phyloP scores from a whole-genome alignment of 495 filamentous ascomycete species.

The Daldinia loculata region DNA sequence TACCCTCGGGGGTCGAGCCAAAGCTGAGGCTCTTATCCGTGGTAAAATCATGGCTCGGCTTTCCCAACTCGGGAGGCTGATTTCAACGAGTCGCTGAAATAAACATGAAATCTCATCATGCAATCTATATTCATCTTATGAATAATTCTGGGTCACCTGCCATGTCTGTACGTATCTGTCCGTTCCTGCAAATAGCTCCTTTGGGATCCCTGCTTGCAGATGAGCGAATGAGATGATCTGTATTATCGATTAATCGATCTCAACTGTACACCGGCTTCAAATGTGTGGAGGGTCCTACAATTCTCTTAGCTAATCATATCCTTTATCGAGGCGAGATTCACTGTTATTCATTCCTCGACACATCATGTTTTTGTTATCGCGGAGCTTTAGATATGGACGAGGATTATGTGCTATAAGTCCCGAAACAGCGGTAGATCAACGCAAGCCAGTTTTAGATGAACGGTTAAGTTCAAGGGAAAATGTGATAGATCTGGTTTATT shows the following conservation, averaged over 20 bases:
- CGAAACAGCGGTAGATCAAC: conserved; percentile 36
- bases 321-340: neutral
- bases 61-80: conserved; percentile 8
- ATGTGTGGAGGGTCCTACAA: neutral
- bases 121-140: conserved; percentile 13
- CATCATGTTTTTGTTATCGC: neutral
- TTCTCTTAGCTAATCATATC: conserved; percentile 22
- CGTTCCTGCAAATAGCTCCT: conserved; percentile 33
- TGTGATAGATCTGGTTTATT: conserved; percentile 39
- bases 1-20: conserved; percentile 2
- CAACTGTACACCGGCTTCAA: conserved; percentile 20
- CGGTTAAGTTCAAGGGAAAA: conserved; percentile 15
- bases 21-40: neutral
- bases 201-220: conserved; percentile 33
- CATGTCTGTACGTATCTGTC: neutral
- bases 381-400: conserved; percentile 19
- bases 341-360: neutral
- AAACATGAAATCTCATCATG: conserved; percentile 4
- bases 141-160: conserved; percentile 32
- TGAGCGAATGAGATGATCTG: conserved; percentile 28
- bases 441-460: conserved; percentile 22
- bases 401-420: conserved; percentile 27
- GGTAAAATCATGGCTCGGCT: conserved; percentile 1
- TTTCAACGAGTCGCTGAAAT: conserved; percentile 1
- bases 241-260: conserved; percentile 11